Evolutionary conservation across 148 eudicot species (phyloP), one percentile per base, ranked within the genome.

Genomic region (Suaeda aralocaspica): DNA sequence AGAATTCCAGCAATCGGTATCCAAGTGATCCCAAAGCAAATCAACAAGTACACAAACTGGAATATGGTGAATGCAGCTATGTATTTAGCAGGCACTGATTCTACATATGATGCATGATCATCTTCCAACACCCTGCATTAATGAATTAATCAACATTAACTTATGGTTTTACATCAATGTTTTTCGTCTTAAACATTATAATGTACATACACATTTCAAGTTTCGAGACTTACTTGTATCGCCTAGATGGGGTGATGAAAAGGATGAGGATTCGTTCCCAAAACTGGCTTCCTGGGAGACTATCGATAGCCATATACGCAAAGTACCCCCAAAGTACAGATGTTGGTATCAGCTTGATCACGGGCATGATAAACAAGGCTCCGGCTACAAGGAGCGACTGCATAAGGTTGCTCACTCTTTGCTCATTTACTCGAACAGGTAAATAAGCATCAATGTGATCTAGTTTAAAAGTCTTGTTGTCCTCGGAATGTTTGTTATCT

Each of bases 301-400:
- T 91, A 50, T 91, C 96, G 29, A 91, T 82, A 31, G 96, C 86
- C 93, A 88, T 91, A 75, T 88, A 91, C 5, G 96, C 93, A 50
- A 91, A 91, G 72, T 91, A 91, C 71, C 96, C 96, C 96, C 96
- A 91, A 25, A 91, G 85, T 48, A 89, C 93, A 21, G 96, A 91
- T 39, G 96, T 88, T n/a, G 96, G 96, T 51, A 91, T 88, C 74
- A 58, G 64, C 88, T 82, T 88, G 57, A 91, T 88, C 31, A 80
- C 78, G 10, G 96, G 96, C 84, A 88, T 85, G 31, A 84, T 87
- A 72, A 77, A 80, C 31, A 91, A 72, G 9, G 89, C 73, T 9
- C 58, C 76, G 1, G 77, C 89, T 48, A 91, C 84, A 59, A 91
- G 83, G 41, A 84, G 14, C 5, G 96, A 91, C 58, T 91, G 96